A percentile compares a stretch with the other conserved stretches of the same genome.
Conservation (phyloP, 2,329 filamentous ascomycete species). For the Verticillium nonalfalfae region DNA sequence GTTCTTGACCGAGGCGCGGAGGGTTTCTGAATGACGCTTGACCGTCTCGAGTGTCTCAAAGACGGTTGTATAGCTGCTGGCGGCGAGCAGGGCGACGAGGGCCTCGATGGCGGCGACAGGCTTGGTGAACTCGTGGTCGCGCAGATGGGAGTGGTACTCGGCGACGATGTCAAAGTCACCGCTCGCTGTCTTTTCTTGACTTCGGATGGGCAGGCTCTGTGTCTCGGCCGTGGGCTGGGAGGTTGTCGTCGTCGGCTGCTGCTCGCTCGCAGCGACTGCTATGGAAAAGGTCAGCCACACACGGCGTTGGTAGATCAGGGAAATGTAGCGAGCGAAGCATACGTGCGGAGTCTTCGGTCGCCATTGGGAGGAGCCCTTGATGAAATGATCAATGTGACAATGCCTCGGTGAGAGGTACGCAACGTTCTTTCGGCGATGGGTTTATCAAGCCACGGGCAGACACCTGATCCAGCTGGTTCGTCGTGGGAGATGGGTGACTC, state of each 20-base stretch:
- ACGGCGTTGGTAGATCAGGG: too few species aligned
- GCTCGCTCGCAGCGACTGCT: neutral
- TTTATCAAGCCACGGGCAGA: neutral
- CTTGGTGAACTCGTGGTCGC: conserved; percentile 84
- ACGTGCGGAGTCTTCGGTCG: neutral
- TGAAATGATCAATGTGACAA: neutral
- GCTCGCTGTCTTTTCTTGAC: conserved; percentile 9
- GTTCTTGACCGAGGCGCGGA: conserved; percentile 77
- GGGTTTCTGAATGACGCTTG: conserved; percentile 65
- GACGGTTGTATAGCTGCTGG: conserved; percentile 76
- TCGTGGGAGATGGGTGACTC: neutral
- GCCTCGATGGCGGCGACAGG: conserved; percentile 92
- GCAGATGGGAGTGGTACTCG: conserved; percentile 47
- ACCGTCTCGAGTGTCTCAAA: conserved; percentile 90
- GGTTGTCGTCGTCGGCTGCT: neutral
- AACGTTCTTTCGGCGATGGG: neutral
- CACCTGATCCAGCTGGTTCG: neutral
- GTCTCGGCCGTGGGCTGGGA: neutral
- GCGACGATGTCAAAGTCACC: conserved; percentile 42
- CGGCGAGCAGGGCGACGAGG: conserved; percentile 77
- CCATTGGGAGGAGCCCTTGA: neutral
- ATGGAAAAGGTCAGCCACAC: neutral
- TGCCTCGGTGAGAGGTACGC: too few species aligned
- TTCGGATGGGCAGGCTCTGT: conserved; percentile 16
- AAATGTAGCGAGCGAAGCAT: neutral